These are phyloP conservation scores for Cladophialophora chaetospira DNA, from an alignment of 2,329 filamentous ascomycete species.

Conservation along the genomic window DNA sequence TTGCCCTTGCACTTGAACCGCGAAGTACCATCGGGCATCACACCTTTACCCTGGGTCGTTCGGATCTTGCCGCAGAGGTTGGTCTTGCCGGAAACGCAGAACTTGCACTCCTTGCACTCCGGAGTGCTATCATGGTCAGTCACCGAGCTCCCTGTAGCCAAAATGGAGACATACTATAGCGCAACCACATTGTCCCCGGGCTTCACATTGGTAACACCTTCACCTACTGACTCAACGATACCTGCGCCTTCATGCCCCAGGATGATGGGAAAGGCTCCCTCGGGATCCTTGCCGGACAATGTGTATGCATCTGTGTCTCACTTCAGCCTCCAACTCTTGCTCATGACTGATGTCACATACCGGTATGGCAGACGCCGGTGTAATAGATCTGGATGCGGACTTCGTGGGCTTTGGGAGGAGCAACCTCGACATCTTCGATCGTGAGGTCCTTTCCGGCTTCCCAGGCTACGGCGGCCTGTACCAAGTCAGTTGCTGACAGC, in stretches of 20 bases:
- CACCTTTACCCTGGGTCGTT: constrained; percentile 89
- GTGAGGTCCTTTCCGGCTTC: constrained; percentile 86
- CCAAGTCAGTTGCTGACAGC: constrained; percentile 17
- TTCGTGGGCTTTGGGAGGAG: constrained; percentile 84
- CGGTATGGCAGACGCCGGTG: constrained; percentile 98
- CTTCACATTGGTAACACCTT: constrained; percentile 94
- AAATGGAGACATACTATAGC: constrained; percentile 66
- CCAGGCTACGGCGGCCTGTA: constrained; percentile 90
- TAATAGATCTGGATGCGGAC: constrained; percentile 97
- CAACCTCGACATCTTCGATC: constrained; percentile 91
- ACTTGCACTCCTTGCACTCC: constrained; percentile 97
- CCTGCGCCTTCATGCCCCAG: constrained; percentile 90
- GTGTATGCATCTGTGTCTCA: constrained; percentile 76
- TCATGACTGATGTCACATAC: constrained; percentile 50
- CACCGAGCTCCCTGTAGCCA: background rate
- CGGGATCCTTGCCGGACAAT: constrained; percentile 92
- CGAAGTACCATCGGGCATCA: constrained; percentile 96
- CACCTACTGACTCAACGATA: constrained; percentile 88
- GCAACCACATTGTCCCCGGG: constrained; percentile 87
- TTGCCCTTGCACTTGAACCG: constrained; percentile 95
- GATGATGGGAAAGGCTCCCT: constrained; percentile 88
- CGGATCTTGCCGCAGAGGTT: constrained; percentile 99
- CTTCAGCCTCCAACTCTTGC: constrained; percentile 20
- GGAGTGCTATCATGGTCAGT: constrained; percentile 69
- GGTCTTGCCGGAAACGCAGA: constrained; percentile 99